Base-by-base conservation (phyloP, 768 basidiomycete genomes). In the Leccinellum luteum region DNA sequence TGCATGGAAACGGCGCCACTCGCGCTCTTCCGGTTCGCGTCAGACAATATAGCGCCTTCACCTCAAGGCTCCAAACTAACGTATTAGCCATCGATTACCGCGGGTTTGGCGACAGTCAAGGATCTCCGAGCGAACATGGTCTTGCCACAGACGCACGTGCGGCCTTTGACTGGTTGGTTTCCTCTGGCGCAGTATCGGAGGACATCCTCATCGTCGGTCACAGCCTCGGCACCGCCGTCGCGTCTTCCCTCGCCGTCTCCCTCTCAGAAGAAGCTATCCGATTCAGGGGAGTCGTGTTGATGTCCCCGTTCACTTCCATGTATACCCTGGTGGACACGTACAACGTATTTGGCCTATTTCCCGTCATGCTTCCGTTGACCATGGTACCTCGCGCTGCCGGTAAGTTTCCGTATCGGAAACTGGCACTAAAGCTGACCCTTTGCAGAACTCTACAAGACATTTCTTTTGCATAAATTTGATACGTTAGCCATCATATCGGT, bases 11-110 rank as follows among this genome's bases (percentile, higher is more conserved):
- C 60, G 88, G 86, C 0, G 94, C 79, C 0, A 93, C 90, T 0
- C 84, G 95, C 15, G 90, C 90, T 0, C 77, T 82, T 6, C 60
- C 74, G 1, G 80, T 78, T 43, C 88, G 95, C 12, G 77, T 94
- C n/a, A 79, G 78, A 17, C 79, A 85, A 38, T 92, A 92, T 67
- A 73, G 79, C 17, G 78, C 81, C 0, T 86, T 87, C 65, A 79
- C 89, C 0, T 81, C 85, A 3, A 81, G 87, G 1, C 74, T 92
- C 7, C 75, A 77, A 17, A 82, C 82, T 19, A 95, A 95, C 69
- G 86, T 97, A 14, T 75, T 98, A 25, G 85, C 85, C 1, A 84
- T 92, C 34, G 96, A 98, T 73, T 98, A 98, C 69, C 84, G 95
- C 50, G 95, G 95, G 2, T 98, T 89, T 65, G 96, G 78, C 2